Evolutionary conservation across 257 asterid species (phyloP), one percentile per base, ranked within the genome.

Genomic region (Primulina huaijiensis): DNA sequence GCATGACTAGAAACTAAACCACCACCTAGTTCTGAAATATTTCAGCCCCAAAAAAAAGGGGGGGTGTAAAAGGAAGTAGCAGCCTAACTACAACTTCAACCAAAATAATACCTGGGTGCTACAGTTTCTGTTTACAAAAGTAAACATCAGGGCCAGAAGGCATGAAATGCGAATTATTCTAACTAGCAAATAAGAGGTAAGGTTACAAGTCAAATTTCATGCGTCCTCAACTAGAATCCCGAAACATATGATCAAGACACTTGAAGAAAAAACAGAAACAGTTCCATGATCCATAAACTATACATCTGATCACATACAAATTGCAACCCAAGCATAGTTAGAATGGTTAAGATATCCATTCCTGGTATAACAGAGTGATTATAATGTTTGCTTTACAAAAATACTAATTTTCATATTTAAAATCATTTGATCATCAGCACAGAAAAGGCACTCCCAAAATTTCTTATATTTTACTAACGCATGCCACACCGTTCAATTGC

Each of bases 1-100:
- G 68, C 69, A 77, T 71, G 67, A 81, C 55, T 80, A 82, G 75
- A 80, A 79, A 74, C 89, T 89, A 87, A 77, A 74, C 74, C 74
- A 80, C 31, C 74, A 69, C 69, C 82, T 70, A 83, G 76, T 29
- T 64, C 75, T 67, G 82, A 77, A 76, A 82, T 75, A 75, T 65
- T 75, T 74, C 71, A 62, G 75, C 62, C 72, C 77, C 82, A 84
- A 70, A 73, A 65, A 12, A 69, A 33, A 29, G 64, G 74, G 67
- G 75, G 67, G 75, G 79, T 0, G 52, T 56, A 67, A 58, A 75
- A 60, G 79, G 34, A 31, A 31, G 8, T 34, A 34, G 38, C 38
- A 38, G 50, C 50, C 50, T 38, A 38, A 38, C 12, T 37, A 4
- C 50, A 38, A 38, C 16, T 8, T 38, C 38, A 34, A 34, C 38